phyloP scores from a whole-genome alignment of 805 yeast species.

The Sugiyamaella marilandica region DNA sequence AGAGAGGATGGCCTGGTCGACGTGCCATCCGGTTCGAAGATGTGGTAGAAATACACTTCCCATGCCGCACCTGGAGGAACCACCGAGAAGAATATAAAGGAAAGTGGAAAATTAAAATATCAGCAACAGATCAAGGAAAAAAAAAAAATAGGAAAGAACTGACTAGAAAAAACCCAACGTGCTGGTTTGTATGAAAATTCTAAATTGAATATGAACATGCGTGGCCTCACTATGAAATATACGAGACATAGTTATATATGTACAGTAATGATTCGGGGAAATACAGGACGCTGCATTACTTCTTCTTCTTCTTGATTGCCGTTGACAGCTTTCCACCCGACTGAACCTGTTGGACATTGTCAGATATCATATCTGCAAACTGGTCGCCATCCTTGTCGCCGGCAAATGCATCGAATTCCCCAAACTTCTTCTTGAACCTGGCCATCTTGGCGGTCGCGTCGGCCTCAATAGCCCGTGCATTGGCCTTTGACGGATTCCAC shows the following conservation, averaged over 20 bases:
- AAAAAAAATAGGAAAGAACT: not conserved
- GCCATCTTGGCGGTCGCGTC: constrained; percentile 73
- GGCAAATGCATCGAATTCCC: constrained; percentile 24
- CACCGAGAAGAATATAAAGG: too few species aligned
- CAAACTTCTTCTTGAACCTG: constrained; percentile 34
- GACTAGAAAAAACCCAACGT: too few species aligned
- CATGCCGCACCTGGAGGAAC: constrained; percentile 39
- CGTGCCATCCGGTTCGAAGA: constrained; percentile 87
- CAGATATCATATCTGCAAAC: constrained; percentile 57
- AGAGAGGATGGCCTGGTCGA: constrained; percentile 87
- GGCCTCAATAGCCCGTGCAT: constrained; percentile 68
- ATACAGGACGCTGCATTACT: not conserved
- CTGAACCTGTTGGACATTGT: constrained; percentile 50
- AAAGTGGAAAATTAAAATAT: not conserved
- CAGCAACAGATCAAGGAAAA: not conserved
- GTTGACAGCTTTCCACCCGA: constrained; percentile 51
- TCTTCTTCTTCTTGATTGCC: constrained; percentile 37
- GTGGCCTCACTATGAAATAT: too few species aligned
- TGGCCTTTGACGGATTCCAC: constrained; percentile 87
- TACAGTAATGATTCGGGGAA: not conserved
- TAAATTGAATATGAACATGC: too few species aligned
- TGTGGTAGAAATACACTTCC: constrained; percentile 82
- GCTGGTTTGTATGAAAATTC: too few species aligned
- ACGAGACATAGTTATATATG: not conserved
- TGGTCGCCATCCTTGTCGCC: constrained; percentile 36